A percentile compares a stretch with the other conserved stretches of the same genome.
These are phyloP conservation scores for Xylaria arbuscula DNA, from an alignment of 2,329 filamentous ascomycete species.

Conservation along the genomic window DNA sequence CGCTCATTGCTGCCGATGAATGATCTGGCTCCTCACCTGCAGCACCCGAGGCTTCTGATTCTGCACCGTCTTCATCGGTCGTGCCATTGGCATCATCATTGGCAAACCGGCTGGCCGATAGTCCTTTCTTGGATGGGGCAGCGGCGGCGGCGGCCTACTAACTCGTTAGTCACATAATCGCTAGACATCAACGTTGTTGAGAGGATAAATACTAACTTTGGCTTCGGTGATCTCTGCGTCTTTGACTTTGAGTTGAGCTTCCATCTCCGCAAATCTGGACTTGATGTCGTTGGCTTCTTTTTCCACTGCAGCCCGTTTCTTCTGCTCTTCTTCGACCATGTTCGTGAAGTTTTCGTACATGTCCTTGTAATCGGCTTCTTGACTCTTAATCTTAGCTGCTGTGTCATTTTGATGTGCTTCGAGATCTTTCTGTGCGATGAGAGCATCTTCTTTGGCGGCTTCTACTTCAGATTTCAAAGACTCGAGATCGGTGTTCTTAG, in stretches of 20 bases:
- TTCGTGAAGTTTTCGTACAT: conserved; percentile 72
- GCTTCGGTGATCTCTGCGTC: conserved; percentile 72
- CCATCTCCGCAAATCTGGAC: conserved; percentile 52
- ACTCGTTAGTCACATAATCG: conserved; percentile 30
- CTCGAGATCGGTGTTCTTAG: conserved; percentile 49
- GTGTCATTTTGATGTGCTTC: conserved; percentile 63
- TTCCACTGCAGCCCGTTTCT: conserved; percentile 48
- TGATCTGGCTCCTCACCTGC: conserved; percentile 72
- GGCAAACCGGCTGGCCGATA: conserved; percentile 67
- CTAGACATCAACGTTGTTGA: not conserved
- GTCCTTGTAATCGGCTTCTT: conserved; percentile 69
- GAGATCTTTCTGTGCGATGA: conserved; percentile 63
- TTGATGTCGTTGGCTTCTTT: conserved; percentile 49
- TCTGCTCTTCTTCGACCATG: conserved; percentile 68
- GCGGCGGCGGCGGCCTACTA: conserved; percentile 59
- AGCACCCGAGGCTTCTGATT: conserved; percentile 53
- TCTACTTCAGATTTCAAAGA: conserved; percentile 58
- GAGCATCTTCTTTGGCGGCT: conserved; percentile 50
- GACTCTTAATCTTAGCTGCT: conserved; percentile 65
- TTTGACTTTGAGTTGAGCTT: conserved; percentile 63
- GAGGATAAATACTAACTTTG: conserved; percentile 56
- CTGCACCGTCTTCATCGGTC: conserved; percentile 50
- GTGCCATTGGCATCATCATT: conserved; percentile 52
- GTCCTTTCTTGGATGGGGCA: conserved; percentile 59
- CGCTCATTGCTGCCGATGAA: conserved; percentile 73